Evolutionary conservation across 1,284 basidiomycete species (phyloP), one percentile per base, ranked within the genome.

Genomic region (Apiotrichum siamense): DNA sequence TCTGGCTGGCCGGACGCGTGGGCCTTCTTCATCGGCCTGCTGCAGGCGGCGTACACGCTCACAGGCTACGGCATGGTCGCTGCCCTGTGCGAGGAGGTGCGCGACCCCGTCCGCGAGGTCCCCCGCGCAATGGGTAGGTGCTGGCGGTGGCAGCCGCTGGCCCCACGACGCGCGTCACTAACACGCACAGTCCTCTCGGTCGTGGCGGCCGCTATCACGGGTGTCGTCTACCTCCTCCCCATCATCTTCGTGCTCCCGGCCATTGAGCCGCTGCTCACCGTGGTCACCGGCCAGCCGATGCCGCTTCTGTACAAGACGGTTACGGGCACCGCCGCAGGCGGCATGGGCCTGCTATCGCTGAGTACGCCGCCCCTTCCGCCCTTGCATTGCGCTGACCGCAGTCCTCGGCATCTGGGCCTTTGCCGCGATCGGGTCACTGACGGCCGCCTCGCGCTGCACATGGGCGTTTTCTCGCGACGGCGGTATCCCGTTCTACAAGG

Each of bases 351-450:
- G 11, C 64, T 77, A 2, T 75, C 77, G 55, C 64, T 77, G 33
- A 75, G 66, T 66, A 36, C 42, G 67, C n/a, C n/a, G n/a, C n/a
- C n/a, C n/a, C n/a, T n/a, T n/a, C n/a, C n/a, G n/a, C n/a, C n/a
- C n/a, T n/a, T n/a, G n/a, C n/a, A n/a, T n/a, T n/a, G n/a, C n/a
- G 33, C 32, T 17, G 11, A 37, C 25, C 9, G n/a, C 44, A 65
- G 66, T 78, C 52, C 68, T 78, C 37, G 76, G 75, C 21, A 74
- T 77, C 49, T 75, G 74, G 61, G 56, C 73, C 27, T 77, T 78
- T 52, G 76, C 77, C 4, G 65, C 72, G 6, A 69, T 78, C 40
- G 77, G 76, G 3, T 72, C 73, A 9, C 62, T 77, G 15, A 77
- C 77, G 20, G 57, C 57, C 35, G 57, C 57, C 3, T 52, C 50